A percentile compares a stretch with the other conserved stretches of the same genome.
Conservation (phyloP, 148 eudicot species). For the Vaccinium darrowii region DNA sequence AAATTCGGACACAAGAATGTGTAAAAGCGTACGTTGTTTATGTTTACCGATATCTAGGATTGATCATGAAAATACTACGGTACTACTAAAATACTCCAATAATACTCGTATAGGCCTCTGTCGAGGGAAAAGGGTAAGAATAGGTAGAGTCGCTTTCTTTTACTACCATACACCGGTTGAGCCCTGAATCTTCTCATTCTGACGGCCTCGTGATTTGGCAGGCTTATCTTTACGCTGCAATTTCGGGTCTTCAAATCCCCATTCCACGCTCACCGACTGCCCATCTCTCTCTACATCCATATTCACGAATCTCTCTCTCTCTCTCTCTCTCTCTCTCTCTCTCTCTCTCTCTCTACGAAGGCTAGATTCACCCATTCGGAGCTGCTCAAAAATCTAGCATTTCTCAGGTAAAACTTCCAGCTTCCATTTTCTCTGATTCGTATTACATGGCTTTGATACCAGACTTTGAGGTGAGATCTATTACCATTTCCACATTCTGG, state of each 20-base stretch:
- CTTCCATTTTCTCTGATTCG: neutral
- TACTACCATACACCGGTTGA: neutral
- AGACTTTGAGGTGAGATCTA: neutral
- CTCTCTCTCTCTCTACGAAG: too few species aligned
- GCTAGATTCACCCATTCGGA: neutral
- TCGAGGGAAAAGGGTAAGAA: too few species aligned
- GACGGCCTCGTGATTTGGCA: constrained; percentile 16
- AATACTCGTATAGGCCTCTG: too few species aligned
- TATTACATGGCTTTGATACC: neutral
- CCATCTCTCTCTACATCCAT: neutral
- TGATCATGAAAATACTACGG: too few species aligned
- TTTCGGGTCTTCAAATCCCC: neutral
- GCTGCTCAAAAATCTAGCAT: neutral
- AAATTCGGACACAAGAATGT: too few species aligned
- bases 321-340: constrained; percentile 3
- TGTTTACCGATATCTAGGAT: too few species aligned
- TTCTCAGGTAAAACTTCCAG: neutral
- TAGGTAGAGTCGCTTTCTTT: too few species aligned
- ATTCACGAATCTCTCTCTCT: neutral
- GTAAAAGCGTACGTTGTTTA: too few species aligned
- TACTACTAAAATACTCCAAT: too few species aligned
- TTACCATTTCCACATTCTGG: neutral
- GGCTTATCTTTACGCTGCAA: constrained; percentile 2
- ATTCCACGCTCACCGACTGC: neutral
- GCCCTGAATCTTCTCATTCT: neutral